These are phyloP conservation scores for Solanum ahanhuiri DNA, from an alignment of 257 asterid genomes.

Conservation along the genomic window DNA sequence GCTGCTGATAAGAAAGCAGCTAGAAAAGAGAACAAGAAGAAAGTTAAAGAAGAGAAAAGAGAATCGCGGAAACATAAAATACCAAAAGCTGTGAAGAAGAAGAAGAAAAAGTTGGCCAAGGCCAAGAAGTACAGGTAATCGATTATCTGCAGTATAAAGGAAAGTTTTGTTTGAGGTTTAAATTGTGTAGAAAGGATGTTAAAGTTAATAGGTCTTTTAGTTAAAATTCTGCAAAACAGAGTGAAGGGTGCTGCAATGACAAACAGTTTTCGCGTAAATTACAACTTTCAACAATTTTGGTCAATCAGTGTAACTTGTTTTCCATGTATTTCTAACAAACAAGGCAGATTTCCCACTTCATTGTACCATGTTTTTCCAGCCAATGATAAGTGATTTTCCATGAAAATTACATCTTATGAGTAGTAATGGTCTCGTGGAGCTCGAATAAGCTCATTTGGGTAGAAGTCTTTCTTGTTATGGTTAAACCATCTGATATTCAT, in stretches of 20 bases:
- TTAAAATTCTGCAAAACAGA: background rate
- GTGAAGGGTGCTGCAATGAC: background rate
- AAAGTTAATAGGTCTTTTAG: background rate
- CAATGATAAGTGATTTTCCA: background rate
- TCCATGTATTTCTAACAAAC: background rate
- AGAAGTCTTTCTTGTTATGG: background rate
- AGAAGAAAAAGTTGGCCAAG: conserved; percentile 79
- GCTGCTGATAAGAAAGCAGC: conserved; percentile 57
- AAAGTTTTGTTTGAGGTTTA: background rate
- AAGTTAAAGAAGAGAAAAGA: conserved; percentile 85
- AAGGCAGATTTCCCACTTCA: background rate
- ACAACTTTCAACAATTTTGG: background rate
- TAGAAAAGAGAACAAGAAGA: conserved; percentile 87
- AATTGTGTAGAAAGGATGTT: background rate
- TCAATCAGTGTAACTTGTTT: background rate
- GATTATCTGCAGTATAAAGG: background rate
- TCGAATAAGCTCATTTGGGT: background rate
- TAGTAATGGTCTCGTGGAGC: background rate
- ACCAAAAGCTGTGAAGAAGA: conserved; percentile 79
- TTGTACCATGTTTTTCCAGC: background rate
- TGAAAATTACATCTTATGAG: background rate
- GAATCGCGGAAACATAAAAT: conserved; percentile 73
- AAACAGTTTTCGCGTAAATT: background rate
- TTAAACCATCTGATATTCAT: background rate
- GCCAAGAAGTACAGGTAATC: conserved; percentile 66